Percentiles rank a stretch among this genome's conserved stretches.
These are phyloP conservation scores for Termitomyces bulborhizus DNA, from an alignment of 768 basidiomycete genomes.

Conservation along the genomic window DNA sequence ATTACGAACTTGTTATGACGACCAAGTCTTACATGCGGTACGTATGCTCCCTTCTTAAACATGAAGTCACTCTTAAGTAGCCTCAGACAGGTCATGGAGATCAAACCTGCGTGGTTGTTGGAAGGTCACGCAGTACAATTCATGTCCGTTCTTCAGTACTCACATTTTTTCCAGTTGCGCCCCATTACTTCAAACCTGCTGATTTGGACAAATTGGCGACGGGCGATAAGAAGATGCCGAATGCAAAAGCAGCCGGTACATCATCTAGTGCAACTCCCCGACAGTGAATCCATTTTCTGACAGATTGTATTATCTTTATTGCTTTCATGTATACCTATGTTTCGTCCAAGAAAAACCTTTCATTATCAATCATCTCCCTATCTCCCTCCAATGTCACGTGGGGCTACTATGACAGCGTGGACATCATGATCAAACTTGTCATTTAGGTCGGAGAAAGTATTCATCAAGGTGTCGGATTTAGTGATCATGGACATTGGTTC, in stretches of 20 bases:
- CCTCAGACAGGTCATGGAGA: slow-evolving; percentile 90
- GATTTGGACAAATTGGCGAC: slow-evolving; percentile 74
- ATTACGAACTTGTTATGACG: slow-evolving; percentile 97
- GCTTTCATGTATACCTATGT: slow-evolving; percentile 12
- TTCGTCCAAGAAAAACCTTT: not conserved
- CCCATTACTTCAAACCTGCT: slow-evolving; percentile 90
- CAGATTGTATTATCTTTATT: not conserved
- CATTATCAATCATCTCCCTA: too few relatives aligned
- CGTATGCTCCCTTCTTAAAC: slow-evolving; percentile 13
- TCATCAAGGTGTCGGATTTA: too few relatives aligned
- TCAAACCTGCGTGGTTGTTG: slow-evolving; percentile 90
- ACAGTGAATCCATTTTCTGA: slow-evolving; percentile 2
- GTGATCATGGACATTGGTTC: too few relatives aligned
- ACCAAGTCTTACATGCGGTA: slow-evolving; percentile 93
- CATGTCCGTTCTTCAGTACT: slow-evolving; percentile 3
- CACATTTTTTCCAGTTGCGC: slow-evolving; percentile 59
- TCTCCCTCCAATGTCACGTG: too few relatives aligned
- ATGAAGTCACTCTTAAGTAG: not conserved
- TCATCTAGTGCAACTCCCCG: slow-evolving; percentile 23
- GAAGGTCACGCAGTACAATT: slow-evolving; percentile 53
- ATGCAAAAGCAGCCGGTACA: slow-evolving; percentile 57
- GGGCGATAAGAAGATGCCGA: slow-evolving; percentile 95
- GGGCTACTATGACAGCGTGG: too few relatives aligned
- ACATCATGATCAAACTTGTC: too few relatives aligned
- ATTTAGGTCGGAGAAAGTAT: too few relatives aligned